phyloP scores from a whole-genome alignment of 2,329 filamentous ascomycete genomes.

The Fonsecaea multimorphosa region DNA sequence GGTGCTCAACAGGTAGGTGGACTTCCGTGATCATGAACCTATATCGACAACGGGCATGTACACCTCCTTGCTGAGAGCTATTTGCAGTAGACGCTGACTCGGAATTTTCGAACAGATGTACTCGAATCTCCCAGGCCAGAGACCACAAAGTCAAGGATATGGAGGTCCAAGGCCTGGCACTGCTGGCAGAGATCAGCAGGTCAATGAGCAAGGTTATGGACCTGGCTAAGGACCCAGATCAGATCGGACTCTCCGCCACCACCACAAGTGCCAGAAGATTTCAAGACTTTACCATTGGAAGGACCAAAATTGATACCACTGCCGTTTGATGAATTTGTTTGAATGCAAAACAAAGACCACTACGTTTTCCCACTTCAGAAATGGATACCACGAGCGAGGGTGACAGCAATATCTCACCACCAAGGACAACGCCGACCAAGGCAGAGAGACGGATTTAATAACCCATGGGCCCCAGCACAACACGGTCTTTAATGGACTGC shows the following conservation, averaged over 20 bases:
- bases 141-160: conserved; percentile 40
- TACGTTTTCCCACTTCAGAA: neutral
- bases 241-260: neutral
- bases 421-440: neutral
- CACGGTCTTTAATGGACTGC: neutral
- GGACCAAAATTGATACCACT: conserved; percentile 11
- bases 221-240: conserved; percentile 29
- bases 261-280: neutral
- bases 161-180: conserved; percentile 37
- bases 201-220: conserved; percentile 39
- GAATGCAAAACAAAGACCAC: neutral
- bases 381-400: neutral
- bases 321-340: conserved; percentile 7
- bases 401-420: conserved; percentile 1
- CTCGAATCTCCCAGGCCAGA: conserved; percentile 33
- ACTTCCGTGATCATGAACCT: conserved; percentile 13
- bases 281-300: too few relatives aligned
- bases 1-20: conserved; percentile 73
- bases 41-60: neutral
- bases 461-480: neutral
- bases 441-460: neutral
- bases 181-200: conserved; percentile 34
- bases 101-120: conserved; percentile 34
- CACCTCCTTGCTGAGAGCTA: neutral
- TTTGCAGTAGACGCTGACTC: conserved; percentile 1